Evolutionary conservation across 148 eudicot genomes (phyloP), one percentile per base, ranked within the genome.

Genomic region (Cornus florida): DNA sequence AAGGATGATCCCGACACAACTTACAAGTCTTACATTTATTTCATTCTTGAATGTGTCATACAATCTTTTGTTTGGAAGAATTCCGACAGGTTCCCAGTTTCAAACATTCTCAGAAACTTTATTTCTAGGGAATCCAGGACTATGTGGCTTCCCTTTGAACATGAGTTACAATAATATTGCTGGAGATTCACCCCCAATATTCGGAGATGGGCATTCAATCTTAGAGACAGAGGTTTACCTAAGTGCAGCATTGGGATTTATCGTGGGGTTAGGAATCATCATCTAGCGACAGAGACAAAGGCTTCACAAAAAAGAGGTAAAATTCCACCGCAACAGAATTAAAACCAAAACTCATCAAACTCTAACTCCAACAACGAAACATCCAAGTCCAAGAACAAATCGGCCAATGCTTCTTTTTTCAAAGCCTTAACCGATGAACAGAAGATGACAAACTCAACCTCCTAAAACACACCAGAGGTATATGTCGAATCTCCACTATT

Each of bases 211-310:
- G 22, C 35, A 23, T 50, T 9, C 73, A 33, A 33, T 33, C 35
- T 33, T 33, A 64, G 7, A 64, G 32, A 38, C 50, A 17, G 83
- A 32, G 23, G 62, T 57, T 38, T 79, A 83, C 76, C 84, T 87
- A 33, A 69, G 79, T 67, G 72, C 75, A 14, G 89, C 85, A 17
- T n/a, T 84, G 66, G 89, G 89, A 43, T 82, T 76, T 32, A 85
- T 85, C 2, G 71, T 78, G 19, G 89, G 89, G 12, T 77, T 77
- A 60, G 87, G 80, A 56, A 67, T 79, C n/a, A 53, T 84, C 56
- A 28, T 82, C 41, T 77, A 82, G 6, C 80, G 82, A 35, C 83
- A n/a, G n/a, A n/a, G n/a, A n/a, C n/a, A n/a, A n/a, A n/a, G n/a
- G n/a, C n/a, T n/a, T n/a, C n/a, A n/a, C n/a, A n/a, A n/a, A n/a